Evolutionary conservation across 768 basidiomycete species (phyloP).

Genomic region (Suillus hirtellus): DNA sequence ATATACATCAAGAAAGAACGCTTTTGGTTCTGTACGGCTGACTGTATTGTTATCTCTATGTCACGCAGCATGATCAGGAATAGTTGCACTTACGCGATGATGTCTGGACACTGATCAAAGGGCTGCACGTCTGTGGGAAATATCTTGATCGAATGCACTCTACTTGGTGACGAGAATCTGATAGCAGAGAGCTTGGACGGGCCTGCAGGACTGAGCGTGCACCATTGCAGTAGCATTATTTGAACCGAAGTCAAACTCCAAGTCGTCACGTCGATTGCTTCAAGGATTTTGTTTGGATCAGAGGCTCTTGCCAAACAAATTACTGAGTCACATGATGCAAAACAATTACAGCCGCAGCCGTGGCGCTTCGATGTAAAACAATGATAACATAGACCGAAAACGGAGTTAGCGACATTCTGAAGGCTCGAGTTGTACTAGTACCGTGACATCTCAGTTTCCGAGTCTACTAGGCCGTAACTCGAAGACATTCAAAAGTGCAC

Average conservation of each 20-base stretch:
- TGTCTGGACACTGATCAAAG: constrained; percentile 58
- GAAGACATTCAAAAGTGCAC: background rate
- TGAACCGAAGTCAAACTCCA: background rate
- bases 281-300: background rate
- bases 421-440: background rate
- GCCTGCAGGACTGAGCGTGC: constrained; percentile 57
- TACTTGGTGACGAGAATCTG: constrained; percentile 68
- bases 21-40: constrained; percentile 70
- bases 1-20: constrained; percentile 74
- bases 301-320: constrained; percentile 5
- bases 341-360: no score
- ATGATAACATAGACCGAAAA: background rate
- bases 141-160: constrained; percentile 63
- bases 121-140: constrained; percentile 68
- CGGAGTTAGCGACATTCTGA: background rate
- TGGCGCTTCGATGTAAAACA: background rate
- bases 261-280: constrained; percentile 22
- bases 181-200: constrained; percentile 64
- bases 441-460: background rate
- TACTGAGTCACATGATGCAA: no score
- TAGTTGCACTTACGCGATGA: constrained; percentile 55
- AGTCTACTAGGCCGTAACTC: background rate
- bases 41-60: constrained; percentile 15
- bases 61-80: constrained; percentile 5
- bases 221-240: constrained; percentile 69